Evolutionary conservation across 2,329 filamentous ascomycete genomes (phyloP).

Genomic region (Cladorrhinum sp.): DNA sequence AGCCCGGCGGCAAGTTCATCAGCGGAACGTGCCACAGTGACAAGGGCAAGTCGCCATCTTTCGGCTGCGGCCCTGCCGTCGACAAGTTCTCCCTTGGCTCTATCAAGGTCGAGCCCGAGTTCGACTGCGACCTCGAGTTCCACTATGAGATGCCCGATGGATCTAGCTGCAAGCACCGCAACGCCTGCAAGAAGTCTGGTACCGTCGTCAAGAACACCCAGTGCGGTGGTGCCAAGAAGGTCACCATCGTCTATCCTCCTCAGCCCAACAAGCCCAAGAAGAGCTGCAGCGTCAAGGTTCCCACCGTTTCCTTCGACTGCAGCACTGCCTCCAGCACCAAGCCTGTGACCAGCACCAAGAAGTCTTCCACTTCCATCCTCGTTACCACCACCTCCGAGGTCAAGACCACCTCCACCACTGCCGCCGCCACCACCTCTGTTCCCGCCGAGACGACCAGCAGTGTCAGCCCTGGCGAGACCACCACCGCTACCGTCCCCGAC

Average conservation of each 20-base stretch:
- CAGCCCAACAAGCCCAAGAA: conserved; percentile 55
- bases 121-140: conserved; percentile 78
- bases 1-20: conserved; percentile 58
- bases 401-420: conserved; percentile 21
- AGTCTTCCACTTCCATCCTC: conserved; percentile 8
- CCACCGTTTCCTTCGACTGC: conserved; percentile 75
- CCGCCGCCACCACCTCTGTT: conserved; percentile 29
- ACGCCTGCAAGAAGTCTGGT: conserved; percentile 63
- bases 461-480: conserved; percentile 7
- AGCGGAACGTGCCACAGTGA: conserved; percentile 50
- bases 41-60: conserved; percentile 52
- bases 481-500: conserved; percentile 23
- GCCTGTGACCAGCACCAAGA: conserved; percentile 31
- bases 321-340: conserved; percentile 33
- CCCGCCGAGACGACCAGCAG: conserved; percentile 5
- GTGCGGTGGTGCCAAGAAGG: conserved; percentile 85
- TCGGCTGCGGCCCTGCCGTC: conserved; percentile 48
- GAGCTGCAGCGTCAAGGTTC: conserved; percentile 68
- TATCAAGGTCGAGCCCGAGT: conserved; percentile 70
- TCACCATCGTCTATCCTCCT: conserved; percentile 66
- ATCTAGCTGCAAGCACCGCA: conserved; percentile 74
- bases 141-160: conserved; percentile 84
- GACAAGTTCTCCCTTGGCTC: conserved; percentile 71
- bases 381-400: conserved; percentile 14
- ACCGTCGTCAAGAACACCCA: conserved; percentile 76